Conservation (phyloP, 164 flowering plant species). For the Magnolia sinica region DNA sequence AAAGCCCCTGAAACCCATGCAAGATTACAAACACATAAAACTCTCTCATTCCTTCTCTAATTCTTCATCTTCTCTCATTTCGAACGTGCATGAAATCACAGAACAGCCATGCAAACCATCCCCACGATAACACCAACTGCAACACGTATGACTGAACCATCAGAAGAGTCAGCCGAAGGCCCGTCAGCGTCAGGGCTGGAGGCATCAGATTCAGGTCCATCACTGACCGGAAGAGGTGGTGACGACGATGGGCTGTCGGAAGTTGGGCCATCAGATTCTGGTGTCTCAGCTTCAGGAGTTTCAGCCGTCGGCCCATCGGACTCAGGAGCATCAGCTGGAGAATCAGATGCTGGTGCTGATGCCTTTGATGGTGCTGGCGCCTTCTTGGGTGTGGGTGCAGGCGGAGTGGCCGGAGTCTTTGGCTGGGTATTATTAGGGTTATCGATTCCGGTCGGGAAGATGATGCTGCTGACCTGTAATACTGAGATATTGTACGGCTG, state of each 20-base stretch:
- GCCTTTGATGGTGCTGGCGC: neutral
- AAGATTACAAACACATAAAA: too few species aligned
- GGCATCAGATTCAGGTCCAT: neutral
- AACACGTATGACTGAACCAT: neutral
- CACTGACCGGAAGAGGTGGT: neutral
- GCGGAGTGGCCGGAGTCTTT: neutral
- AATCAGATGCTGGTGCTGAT: neutral
- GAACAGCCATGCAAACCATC: neutral
- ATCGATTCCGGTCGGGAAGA: slow-evolving; percentile 37
- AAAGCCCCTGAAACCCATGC: too few species aligned
- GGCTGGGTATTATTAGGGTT: neutral
- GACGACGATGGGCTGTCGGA: neutral
- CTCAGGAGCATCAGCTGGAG: neutral
- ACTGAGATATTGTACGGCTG: slow-evolving; percentile 64
- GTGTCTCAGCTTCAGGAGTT: neutral
- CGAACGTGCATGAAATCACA: neutral
- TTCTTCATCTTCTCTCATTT: neutral
- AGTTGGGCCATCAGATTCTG: neutral
- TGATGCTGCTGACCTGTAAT: slow-evolving; percentile 36
- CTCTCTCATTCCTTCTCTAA: too few species aligned
- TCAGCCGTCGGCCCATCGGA: neutral
- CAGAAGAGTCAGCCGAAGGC: neutral
- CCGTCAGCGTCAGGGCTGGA: neutral
- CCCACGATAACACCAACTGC: neutral
- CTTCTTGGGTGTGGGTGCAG: neutral